Base-by-base conservation (phyloP, 371 early-diverging fungal genomes). In the Mucor irregularis region DNA sequence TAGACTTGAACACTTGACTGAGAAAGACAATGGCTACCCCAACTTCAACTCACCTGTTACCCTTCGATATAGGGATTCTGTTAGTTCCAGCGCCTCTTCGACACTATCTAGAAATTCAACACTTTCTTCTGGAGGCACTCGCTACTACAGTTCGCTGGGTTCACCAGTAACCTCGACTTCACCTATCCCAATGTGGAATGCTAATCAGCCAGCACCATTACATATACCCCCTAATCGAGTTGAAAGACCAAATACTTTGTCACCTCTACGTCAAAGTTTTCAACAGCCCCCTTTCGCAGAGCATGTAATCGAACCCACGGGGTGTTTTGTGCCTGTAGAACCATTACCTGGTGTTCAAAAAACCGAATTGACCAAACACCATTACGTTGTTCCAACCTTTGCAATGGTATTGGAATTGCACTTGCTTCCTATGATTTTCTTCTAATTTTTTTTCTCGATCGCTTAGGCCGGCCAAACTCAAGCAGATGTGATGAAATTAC, bases 381-480 rank as follows among this genome's bases (percentile, higher is more conserved):
- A 58, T 53, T 64, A 58, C 35, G 50, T 64, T 7, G 33, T 49
- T 4, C 54, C 64, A 34, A 45, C 50, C 8, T 58, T 58, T 58
- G 45, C 54, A 0, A 58, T 53, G 59, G 64, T 64, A 64, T 49
- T 0, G 22, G 5, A 16, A 42, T n/a, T 22, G 14, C 1, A 29
- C 21, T 4, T 34, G 19, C 21, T 22, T 13, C 14, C 29, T 3
- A n/a, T 17, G 21, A 21, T 21, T 43, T 29, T 28, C 3, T 49
- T 13, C 2, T 11, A 24, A 9, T 25, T 53, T 46, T 35, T 24
- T 44, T 2, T n/a, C n/a, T n/a, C n/a, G n/a, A n/a, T n/a, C n/a
- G n/a, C n/a, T n/a, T 39, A 64, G 64, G 50, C 51, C 33, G 64
- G 64, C 2, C 35, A 57, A 50, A 48, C 22, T n/a, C 58, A 54